Evolutionary conservation across 2,329 filamentous ascomycete genomes (phyloP), one percentile per base, ranked within the genome.

Genomic region (Fusarium torreyae): DNA sequence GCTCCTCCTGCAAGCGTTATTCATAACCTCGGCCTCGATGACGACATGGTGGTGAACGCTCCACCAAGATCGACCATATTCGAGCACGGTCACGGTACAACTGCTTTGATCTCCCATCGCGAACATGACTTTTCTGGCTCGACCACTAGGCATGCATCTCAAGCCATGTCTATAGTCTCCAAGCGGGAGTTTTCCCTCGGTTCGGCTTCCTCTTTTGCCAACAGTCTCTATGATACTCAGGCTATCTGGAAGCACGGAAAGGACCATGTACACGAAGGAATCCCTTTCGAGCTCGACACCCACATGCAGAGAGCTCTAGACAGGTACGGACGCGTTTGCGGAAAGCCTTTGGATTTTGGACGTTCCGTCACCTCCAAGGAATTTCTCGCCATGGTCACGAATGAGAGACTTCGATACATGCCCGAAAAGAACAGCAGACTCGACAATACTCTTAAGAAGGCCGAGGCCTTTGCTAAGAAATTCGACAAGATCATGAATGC

Each of bases 401-500:
- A 57, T 2, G 55, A 57, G 22, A 26, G 55, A 4, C 17, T 57
- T 5, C n/a, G 55, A 3, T 54, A 57, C 4, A 57, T 57, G 55
- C 55, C 55, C 0, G 55, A 57, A 14, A 57, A 57, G 22, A 38
- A 38, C 0, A 54, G 55, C 7, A 28, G 55, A n/a, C 55, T 57
- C 28, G 55, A 54, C 39, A 57, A 53, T 0, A 54, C 39, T 0
- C 48, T 57, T 5, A 57, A 57, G n/a, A 20, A 34, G 2, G 55
- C 55, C 18, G 55, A 57, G 0, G n/a, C 48, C 0, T 54, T 57
- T 15, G 48, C 38, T 0, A 38, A 43, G 8, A 57, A 38, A 22
- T 57, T 57, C 6, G 55, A 54, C 55, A 57, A 57, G 38, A 43
- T 57, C 15, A 11, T 53, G 7, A n/a, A 31, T 1, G 55, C 48